Percentiles rank a stretch among this genome's conserved stretches.
These are phyloP conservation scores for Leptographium procerum DNA, from an alignment of 2,329 filamentous ascomycete species.

Conservation along the genomic window DNA sequence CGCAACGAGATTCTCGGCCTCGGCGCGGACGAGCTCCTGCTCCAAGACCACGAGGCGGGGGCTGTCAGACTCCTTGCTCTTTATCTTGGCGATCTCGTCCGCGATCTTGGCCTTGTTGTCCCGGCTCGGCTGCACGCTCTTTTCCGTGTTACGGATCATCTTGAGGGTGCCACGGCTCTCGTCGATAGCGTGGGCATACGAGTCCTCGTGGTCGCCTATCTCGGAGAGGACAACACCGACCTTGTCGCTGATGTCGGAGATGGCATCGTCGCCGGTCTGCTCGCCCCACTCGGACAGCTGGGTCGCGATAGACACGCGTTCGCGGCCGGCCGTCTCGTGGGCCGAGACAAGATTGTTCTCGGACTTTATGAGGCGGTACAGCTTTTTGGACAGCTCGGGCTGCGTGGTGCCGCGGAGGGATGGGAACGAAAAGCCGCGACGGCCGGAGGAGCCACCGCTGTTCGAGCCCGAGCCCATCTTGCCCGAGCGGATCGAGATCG, in stretches of 20 bases:
- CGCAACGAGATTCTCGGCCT: slow-evolving; percentile 90
- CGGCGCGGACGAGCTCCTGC: slow-evolving; percentile 90
- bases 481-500: slow-evolving; percentile 58
- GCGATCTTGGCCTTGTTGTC: slow-evolving; percentile 79
- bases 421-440: slow-evolving; percentile 64
- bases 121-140: slow-evolving; percentile 83
- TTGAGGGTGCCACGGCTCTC: slow-evolving; percentile 76
- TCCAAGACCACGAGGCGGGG: slow-evolving; percentile 73
- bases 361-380: slow-evolving; percentile 89
- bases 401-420: slow-evolving; percentile 77
- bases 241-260: slow-evolving; percentile 91
- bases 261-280: slow-evolving; percentile 71
- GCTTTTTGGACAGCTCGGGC: slow-evolving; percentile 77
- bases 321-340: slow-evolving; percentile 74
- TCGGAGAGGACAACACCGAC: slow-evolving; percentile 85
- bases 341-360: slow-evolving; percentile 80
- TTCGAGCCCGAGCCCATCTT: slow-evolving; percentile 34
- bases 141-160: slow-evolving; percentile 88
- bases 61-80: slow-evolving; percentile 83
- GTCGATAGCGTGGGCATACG: slow-evolving; percentile 76
- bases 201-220: slow-evolving; percentile 86
- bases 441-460: slow-evolving; percentile 20
- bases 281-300: slow-evolving; percentile 97
- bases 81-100: slow-evolving; percentile 85
- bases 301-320: slow-evolving; percentile 72